These are phyloP conservation scores for Saururus chinensis DNA, from an alignment of 164 flowering plant genomes.

Conservation along the genomic window DNA sequence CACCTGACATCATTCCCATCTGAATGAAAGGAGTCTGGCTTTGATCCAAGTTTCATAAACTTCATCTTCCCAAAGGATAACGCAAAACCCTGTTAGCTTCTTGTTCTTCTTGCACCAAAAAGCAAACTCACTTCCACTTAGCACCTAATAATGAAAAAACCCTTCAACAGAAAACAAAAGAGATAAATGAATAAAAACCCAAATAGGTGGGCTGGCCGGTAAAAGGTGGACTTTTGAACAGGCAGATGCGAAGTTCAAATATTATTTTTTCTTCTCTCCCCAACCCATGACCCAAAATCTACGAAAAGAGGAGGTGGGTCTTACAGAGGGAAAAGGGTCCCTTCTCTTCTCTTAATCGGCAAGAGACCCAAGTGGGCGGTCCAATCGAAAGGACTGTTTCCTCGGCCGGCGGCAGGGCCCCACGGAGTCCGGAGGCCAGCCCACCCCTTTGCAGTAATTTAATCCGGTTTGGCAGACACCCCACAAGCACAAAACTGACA, in stretches of 20 bases:
- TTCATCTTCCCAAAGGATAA: constrained; percentile 45
- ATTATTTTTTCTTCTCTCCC: constrained; percentile 46
- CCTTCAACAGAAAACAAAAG: constrained; percentile 10
- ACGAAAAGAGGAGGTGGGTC: constrained; percentile 21
- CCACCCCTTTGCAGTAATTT: constrained; percentile 37
- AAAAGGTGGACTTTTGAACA: constrained; percentile 3
- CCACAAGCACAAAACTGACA: constrained; percentile 58
- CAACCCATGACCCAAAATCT: constrained; percentile 23
- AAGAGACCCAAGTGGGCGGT: constrained; percentile 13
- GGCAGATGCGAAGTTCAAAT: background rate
- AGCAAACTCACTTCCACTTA: background rate
- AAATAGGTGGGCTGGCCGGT: background rate
- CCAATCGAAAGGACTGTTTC: constrained; percentile 1
- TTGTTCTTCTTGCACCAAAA: background rate
- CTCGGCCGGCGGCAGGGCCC: constrained; percentile 64
- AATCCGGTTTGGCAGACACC: constrained; percentile 30
- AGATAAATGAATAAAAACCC: constrained; percentile 9
- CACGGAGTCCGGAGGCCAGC: constrained; percentile 50
- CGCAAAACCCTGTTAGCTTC: constrained; percentile 1
- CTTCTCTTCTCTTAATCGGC: constrained; percentile 28
- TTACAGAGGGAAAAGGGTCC: constrained; percentile 19
- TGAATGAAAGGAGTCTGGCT: constrained; percentile 77
- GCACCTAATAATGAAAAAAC: constrained; percentile 4
- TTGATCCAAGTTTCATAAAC: constrained; percentile 99
- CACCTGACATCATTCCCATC: constrained; percentile 75